Evolutionary conservation across 1,284 basidiomycete genomes (phyloP), one percentile per base, ranked within the genome.

Genomic region (Xanthoconium separans): DNA sequence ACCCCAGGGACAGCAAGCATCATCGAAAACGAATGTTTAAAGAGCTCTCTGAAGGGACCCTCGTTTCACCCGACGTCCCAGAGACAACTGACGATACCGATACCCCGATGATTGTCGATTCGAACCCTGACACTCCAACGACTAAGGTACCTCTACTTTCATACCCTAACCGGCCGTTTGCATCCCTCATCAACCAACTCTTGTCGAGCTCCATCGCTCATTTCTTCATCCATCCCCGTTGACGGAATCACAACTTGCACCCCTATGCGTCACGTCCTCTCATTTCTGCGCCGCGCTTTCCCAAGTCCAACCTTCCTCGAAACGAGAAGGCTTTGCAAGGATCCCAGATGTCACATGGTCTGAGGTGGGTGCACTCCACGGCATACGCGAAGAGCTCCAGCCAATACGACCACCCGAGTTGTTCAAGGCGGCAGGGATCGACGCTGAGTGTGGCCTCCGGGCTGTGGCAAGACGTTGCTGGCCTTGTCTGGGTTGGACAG

Each of bases 261-360:
- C 89, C 0, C 77, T 99, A 6, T 84, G 82, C 54, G 91, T 99
- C 66, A 91, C 85, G 0, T 83, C 84, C 18, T 68, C 76, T 1
- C 94, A 97, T 71, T 99, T 99, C 68, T 73, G 73, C 4, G 73
- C 77, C 2, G 95, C 96, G 0, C 80, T 98, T 16, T 82, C 84
- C 54, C 82, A 93, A 42, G 87, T 98, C 0, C 96, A 98, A 69
- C 96, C 96, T 0, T 97, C 94, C 0, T 94, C 95, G 8, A 96
- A 96, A 69, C 89, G 96, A 50, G 96, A 99, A 77, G 97, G 97
- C 4, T 99, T 99, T 63, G 89, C 96, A 3, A 98, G 95, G 0
- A 90, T 98, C 0, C 96, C 97, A 0, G 93, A 96, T 64, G 93
- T 98, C 0, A 91, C 91, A 0, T 99, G 96, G 95, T 80, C 87